Base-by-base conservation (phyloP, 352 stramenopile genomes). In the Phytophthora sansomeana region DNA sequence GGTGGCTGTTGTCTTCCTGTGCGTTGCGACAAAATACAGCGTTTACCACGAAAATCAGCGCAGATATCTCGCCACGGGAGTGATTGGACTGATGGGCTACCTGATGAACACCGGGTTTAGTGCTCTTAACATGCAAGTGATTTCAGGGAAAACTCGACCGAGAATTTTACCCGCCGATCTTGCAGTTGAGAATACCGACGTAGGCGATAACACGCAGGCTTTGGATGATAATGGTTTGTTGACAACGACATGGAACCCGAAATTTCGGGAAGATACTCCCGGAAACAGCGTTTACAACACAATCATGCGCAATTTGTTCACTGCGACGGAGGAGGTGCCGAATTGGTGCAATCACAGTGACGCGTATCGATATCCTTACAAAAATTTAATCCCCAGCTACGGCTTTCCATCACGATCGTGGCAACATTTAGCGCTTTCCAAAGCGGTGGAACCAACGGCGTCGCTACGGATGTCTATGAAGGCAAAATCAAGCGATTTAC, bases 91-190 rank as follows among this genome's bases (percentile, higher is more conserved):
- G 14, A 29, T 60, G 11, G 48, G 48, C 1, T 66, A 60, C 14
- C 14, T 66, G 38, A 66, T 66, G 47, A 66, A 66, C 21, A 66
- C 58, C 1, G 58, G 58, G 3, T 66, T 66, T 32, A 66, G 41
- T 10, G 51, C 47, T 2, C 36, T 66, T 16, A 66, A 66, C 16
- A 44, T 66, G 47, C 58, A 66, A 44, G 48, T 59, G 19, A 8
- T 21, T 38, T 32, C 39, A 9, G 58, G 58, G 16, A 28, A 46
- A 8, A 44, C 53, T 24, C 5, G 21, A n/a, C 47, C 58, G 2
- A 17, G 17, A 8, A 59, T 66, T 17, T 38, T 24, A 4, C n/a
- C 39, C 1, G 39, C 28, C 10, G 58, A 66, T 11, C 48, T 66
- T 9, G 38, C 21, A 33, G 38, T 58, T 30, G n/a, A n/a, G n/a